Percentiles rank a stretch among this genome's conserved stretches.
Conservation (phyloP, 768 basidiomycete genomes). For the Gymnopilus junonius region DNA sequence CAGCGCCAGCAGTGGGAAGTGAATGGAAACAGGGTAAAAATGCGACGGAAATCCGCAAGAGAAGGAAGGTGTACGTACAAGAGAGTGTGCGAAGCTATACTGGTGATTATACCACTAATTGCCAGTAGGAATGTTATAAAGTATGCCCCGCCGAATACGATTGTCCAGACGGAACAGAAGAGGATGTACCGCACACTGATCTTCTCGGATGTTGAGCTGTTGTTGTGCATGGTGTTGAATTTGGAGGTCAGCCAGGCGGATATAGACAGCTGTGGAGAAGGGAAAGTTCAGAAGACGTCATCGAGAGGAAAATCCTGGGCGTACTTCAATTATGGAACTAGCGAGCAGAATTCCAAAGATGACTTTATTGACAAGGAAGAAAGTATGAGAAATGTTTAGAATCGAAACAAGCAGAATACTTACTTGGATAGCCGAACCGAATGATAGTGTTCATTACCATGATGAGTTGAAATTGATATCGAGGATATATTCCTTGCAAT, state of each 20-base stretch:
- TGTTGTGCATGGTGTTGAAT: background rate
- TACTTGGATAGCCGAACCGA: background rate
- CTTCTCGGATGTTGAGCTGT: background rate
- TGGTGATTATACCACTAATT: background rate
- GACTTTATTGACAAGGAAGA: background rate
- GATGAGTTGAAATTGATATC: background rate
- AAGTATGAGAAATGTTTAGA: background rate
- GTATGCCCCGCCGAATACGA: background rate
- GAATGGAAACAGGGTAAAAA: too few species aligned
- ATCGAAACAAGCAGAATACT: background rate
- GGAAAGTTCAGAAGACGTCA: background rate
- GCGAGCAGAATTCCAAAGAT: background rate
- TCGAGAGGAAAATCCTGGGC: background rate
- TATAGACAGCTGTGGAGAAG: background rate
- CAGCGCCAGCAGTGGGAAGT: too few species aligned
- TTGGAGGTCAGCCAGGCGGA: background rate
- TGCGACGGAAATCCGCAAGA: too few species aligned
- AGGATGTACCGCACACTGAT: background rate
- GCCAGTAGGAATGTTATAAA: background rate
- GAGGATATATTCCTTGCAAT: too few species aligned
- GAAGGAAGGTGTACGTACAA: background rate
- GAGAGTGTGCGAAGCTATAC: background rate
- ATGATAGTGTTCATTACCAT: background rate
- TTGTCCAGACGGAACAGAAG: background rate
- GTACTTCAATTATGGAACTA: background rate